A percentile compares a stretch with the other conserved stretches of the same genome.
Evolutionary conservation across 1,284 basidiomycete genomes (phyloP).

Genomic region (Malassezia vespertilionis): DNA sequence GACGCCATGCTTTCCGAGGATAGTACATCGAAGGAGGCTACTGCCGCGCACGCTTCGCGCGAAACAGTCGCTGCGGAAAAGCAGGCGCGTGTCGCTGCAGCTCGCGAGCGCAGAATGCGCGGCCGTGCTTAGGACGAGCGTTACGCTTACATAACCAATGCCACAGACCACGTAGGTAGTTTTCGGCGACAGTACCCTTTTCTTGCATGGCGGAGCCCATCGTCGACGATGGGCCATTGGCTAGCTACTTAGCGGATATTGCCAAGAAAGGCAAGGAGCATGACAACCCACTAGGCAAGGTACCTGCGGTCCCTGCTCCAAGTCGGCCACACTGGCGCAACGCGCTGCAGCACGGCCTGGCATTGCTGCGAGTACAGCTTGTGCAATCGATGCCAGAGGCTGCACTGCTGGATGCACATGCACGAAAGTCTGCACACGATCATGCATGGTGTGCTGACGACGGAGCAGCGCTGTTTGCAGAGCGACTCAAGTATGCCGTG

Average conservation of each 20-base stretch:
- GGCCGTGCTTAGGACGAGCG: too few relatives aligned
- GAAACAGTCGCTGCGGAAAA: conserved; percentile 7
- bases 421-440: background rate
- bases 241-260: conserved; percentile 19
- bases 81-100: conserved; percentile 12
- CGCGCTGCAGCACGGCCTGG: too few relatives aligned
- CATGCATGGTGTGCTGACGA: background rate
- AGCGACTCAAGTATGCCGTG: conserved; percentile 39
- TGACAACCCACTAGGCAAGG: too few relatives aligned
- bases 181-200: background rate
- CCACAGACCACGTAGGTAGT: conserved; percentile 3
- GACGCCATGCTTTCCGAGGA: conserved; percentile 8
- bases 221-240: conserved; percentile 25
- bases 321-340: too few relatives aligned
- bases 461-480: conserved; percentile 22
- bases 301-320: too few relatives aligned
- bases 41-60: background rate
- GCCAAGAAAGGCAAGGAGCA: too few relatives aligned
- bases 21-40: background rate
- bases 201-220: conserved; percentile 26
- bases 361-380: too few relatives aligned
- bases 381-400: too few relatives aligned
- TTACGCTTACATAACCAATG: too few relatives aligned
- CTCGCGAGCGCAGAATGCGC: conserved; percentile 16
- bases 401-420: too few relatives aligned